These are phyloP conservation scores for Trichoderma gamsii DNA, from an alignment of 495 filamentous ascomycete genomes.

Conservation along the genomic window DNA sequence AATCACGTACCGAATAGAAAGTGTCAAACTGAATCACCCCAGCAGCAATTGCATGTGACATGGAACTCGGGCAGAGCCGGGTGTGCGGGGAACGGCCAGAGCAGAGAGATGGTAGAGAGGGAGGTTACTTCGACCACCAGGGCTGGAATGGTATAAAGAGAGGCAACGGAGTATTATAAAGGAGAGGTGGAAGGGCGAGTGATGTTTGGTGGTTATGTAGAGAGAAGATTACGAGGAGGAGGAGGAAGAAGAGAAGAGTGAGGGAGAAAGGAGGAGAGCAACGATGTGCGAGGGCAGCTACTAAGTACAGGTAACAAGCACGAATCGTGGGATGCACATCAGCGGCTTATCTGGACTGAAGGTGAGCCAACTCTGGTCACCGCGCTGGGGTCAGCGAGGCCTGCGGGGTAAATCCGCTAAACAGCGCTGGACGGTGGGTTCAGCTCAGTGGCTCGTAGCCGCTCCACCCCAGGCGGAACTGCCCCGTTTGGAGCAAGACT, in stretches of 20 bases:
- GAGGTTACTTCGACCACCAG: not conserved
- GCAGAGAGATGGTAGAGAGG: not conserved
- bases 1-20: not conserved
- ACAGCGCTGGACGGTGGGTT: too few species aligned
- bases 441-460: not conserved
- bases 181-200: not conserved
- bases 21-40: slow-evolving; percentile 11
- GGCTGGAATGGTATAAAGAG: not conserved
- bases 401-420: slow-evolving; percentile 7
- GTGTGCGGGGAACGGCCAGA: slow-evolving; percentile 6
- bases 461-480: not conserved
- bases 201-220: not conserved
- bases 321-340: not conserved
- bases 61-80: slow-evolving; percentile 13
- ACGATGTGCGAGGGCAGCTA: not conserved
- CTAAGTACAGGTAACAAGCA: too few species aligned
- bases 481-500: not conserved
- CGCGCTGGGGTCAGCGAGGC: not conserved
- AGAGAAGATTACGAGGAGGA: not conserved
- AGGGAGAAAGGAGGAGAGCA: not conserved
- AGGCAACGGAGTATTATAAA: not conserved
- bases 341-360: slow-evolving; percentile 5
- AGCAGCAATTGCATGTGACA: slow-evolving; percentile 14
- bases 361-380: not conserved
- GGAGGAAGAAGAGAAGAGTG: not conserved